These are phyloP conservation scores for Penicillium sp. DNA, from an alignment of 2,329 filamentous ascomycete species.

Conservation along the genomic window DNA sequence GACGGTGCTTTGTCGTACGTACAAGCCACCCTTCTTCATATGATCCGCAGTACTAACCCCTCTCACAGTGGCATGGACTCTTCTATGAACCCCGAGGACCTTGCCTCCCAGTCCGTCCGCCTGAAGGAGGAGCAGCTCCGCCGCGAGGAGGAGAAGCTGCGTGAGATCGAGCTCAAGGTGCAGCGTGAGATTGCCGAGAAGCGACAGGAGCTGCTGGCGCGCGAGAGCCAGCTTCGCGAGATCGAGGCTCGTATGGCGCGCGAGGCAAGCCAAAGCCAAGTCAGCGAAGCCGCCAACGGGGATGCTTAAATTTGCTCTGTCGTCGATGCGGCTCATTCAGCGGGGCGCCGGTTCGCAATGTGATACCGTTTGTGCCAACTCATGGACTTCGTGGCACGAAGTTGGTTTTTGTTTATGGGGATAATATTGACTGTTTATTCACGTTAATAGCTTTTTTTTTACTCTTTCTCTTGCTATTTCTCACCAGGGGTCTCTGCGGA, in stretches of 20 bases:
- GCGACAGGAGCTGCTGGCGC: slow-evolving; percentile 94
- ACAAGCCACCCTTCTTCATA: not conserved
- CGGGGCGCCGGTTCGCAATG: slow-evolving; percentile 33
- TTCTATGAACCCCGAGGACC: slow-evolving; percentile 96
- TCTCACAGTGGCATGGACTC: slow-evolving; percentile 64
- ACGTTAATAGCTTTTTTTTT: slow-evolving; percentile 43
- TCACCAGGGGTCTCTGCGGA: slow-evolving; percentile 19
- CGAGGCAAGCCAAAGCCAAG: slow-evolving; percentile 61
- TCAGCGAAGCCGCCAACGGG: slow-evolving; percentile 37
- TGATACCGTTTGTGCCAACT: slow-evolving; percentile 40
- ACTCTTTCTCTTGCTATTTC: slow-evolving; percentile 11
- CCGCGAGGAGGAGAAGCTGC: slow-evolving; percentile 98
- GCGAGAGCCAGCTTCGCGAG: slow-evolving; percentile 97
- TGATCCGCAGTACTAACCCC: slow-evolving; percentile 29
- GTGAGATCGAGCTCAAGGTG: slow-evolving; percentile 99
- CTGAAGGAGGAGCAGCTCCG: slow-evolving; percentile 99
- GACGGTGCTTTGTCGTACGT: slow-evolving; percentile 87
- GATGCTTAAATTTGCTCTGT: slow-evolving; percentile 40
- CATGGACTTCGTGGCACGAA: slow-evolving; percentile 39
- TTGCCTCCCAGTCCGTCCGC: slow-evolving; percentile 94
- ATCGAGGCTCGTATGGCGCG: slow-evolving; percentile 97
- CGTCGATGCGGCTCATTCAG: slow-evolving; percentile 32
- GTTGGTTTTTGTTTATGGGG: slow-evolving; percentile 40
- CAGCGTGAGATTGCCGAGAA: slow-evolving; percentile 99
- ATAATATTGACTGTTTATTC: slow-evolving; percentile 45